Base-by-base conservation (phyloP, 768 basidiomycete genomes). In the Psilocybe cubensis region DNA sequence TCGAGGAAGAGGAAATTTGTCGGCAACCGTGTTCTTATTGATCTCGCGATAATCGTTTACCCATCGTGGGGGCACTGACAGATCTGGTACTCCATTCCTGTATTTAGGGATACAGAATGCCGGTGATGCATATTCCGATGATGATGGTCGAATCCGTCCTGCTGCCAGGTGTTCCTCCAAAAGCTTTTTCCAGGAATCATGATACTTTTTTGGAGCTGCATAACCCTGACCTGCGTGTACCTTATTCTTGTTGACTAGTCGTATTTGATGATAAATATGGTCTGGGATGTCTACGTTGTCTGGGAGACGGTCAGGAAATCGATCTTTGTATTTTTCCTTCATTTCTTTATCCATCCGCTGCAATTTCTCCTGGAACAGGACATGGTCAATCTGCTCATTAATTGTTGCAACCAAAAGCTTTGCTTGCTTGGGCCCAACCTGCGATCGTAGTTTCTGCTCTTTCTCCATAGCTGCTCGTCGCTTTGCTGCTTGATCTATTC, bases 101-200 rank as follows among this genome's bases (percentile, higher is more conserved):
- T n/a, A n/a, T n/a, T n/a, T n/a, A n/a, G n/a, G n/a, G n/a, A n/a
- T n/a, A n/a, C n/a, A n/a, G n/a, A n/a, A n/a, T n/a, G n/a, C n/a
- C n/a, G n/a, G n/a, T n/a, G n/a, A n/a, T n/a, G n/a, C n/a, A n/a
- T n/a, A 66, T 0, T 57, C 54, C 0, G 66, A 70, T 0, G 62
- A 64, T 0, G 75, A 79, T 1, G 68, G 66, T 0, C 61, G 53
- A 0, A 79, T 62, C 0, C 63, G 42, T 0, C 76, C 74, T 0
- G 70, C 72, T 17, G 33, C 62, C 0, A 76, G 48, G 45, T 77
- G 76, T 25, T 73, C 59, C 0, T 78, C 52, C 0, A 79, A 60
- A 0, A 78, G 60, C 0, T 29, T 62, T 1, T 64, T 35, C 77
- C 74, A 79, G 0, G 68, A 67, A 0, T 70, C 71, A 0, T 58